phyloP scores from a whole-genome alignment of 768 basidiomycete genomes.

The Coprinopsis cinerea region DNA sequence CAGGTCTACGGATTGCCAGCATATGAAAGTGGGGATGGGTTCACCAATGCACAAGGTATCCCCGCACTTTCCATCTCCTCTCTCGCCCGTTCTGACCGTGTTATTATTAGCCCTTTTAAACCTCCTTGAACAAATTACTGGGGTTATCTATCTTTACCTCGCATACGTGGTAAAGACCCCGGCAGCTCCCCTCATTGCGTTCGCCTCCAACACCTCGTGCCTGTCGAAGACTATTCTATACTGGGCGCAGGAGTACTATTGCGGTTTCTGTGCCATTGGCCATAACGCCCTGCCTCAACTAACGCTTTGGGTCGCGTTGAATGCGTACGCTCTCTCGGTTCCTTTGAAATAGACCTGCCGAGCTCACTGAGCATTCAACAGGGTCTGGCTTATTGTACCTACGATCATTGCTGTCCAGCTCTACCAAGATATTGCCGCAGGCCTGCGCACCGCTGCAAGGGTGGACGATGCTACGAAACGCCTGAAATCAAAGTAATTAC shows the following conservation, averaged over 20 bases:
- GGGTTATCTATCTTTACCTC: conserved; percentile 70
- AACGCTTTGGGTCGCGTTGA: conserved; percentile 70
- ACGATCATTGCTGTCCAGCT: conserved; percentile 51
- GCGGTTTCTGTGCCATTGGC: conserved; percentile 64
- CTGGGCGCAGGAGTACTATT: conserved; percentile 73
- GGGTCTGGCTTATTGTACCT: conserved; percentile 77
- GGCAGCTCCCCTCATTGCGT: conserved; percentile 68
- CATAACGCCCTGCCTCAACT: conserved; percentile 62
- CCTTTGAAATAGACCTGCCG: neutral
- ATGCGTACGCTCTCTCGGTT: conserved; percentile 49
- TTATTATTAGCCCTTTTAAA: conserved; percentile 60
- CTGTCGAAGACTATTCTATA: conserved; percentile 84
- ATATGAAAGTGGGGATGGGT: conserved; percentile 63
- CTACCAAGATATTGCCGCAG: conserved; percentile 52
- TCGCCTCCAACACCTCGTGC: conserved; percentile 72
- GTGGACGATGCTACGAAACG: too few species aligned
- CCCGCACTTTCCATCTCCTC: neutral
- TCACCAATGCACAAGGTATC: conserved; percentile 81
- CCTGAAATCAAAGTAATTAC: too few species aligned
- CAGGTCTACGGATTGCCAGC: conserved; percentile 73
- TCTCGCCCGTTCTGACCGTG: neutral
- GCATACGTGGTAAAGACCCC: conserved; percentile 58
- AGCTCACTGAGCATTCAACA: conserved; percentile 23
- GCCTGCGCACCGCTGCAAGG: conserved; percentile 27
- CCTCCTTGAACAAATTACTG: conserved; percentile 68